These are phyloP conservation scores for Backusella luteola DNA, from an alignment of 192 early-diverging fungal genomes.

Conservation along the genomic window DNA sequence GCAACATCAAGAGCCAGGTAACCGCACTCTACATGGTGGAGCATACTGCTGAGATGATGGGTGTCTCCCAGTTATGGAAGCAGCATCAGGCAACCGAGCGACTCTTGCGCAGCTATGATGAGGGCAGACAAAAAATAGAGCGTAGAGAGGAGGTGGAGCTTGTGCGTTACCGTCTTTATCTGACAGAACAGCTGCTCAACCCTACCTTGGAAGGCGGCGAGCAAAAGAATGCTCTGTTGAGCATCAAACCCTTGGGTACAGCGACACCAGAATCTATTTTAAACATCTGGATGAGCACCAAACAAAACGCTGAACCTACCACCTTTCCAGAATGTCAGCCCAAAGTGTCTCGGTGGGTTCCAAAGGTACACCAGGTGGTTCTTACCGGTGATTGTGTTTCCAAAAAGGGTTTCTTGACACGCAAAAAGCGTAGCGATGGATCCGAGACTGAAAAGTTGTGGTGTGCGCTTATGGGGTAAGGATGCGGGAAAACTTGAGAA, in stretches of 20 bases:
- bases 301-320: neutral
- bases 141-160: neutral
- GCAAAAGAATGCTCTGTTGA: neutral
- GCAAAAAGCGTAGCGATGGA: neutral
- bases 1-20: conserved; percentile 8
- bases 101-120: neutral
- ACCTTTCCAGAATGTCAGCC: neutral
- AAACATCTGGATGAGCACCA: neutral
- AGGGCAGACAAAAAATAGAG: neutral
- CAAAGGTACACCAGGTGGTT: neutral
- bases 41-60: neutral
- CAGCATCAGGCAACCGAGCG: neutral
- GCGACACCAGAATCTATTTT: neutral
- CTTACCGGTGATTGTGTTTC: neutral
- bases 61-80: neutral
- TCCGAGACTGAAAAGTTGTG: neutral
- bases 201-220: neutral
- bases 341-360: neutral
- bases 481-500: neutral
- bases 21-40: neutral
- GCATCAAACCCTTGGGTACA: neutral
- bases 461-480: conserved; percentile 6
- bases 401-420: conserved; percentile 9
- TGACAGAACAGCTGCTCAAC: neutral
- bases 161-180: neutral